These are phyloP conservation scores for Claviceps pazoutovae DNA, from an alignment of 2,329 filamentous ascomycete genomes.

Conservation along the genomic window DNA sequence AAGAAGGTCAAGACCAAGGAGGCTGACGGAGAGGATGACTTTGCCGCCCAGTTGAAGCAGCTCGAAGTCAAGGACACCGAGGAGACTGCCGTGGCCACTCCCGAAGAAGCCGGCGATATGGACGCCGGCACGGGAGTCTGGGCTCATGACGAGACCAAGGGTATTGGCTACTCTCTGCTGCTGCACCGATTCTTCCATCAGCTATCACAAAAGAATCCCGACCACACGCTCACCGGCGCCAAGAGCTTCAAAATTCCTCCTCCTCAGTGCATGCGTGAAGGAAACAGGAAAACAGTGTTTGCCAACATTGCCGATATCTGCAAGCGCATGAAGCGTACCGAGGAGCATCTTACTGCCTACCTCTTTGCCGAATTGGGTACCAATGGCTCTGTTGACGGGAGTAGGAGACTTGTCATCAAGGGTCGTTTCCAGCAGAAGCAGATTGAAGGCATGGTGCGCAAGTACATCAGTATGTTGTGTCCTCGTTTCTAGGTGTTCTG, in stretches of 20 bases:
- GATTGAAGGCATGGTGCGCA: conserved; percentile 90
- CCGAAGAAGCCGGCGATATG: conserved; percentile 57
- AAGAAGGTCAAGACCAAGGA: conserved; percentile 48
- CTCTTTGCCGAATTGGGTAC: conserved; percentile 97
- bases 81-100: conserved; percentile 32
- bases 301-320: conserved; percentile 98
- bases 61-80: conserved; percentile 54
- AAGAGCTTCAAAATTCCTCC: conserved; percentile 99
- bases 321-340: conserved; percentile 97
- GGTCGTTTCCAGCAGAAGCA: conserved; percentile 99
- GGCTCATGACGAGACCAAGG: conserved; percentile 63
- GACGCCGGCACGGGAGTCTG: conserved; percentile 82
- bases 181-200: conserved; percentile 89
- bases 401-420: conserved; percentile 90
- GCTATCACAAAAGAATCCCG: conserved; percentile 90
- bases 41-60: conserved; percentile 47
- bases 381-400: conserved; percentile 86
- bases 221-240: conserved; percentile 74
- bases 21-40: conserved; percentile 49
- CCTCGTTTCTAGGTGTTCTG: not conserved
- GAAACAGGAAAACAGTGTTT: conserved; percentile 99
- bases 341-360: conserved; percentile 95
- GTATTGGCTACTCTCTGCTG: conserved; percentile 74
- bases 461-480: conserved; percentile 68
- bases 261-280: conserved; percentile 96